Evolutionary conservation across 306 rosid genomes (phyloP), one percentile per base, ranked within the genome.

Genomic region (Sphenostylis stenocarpa): DNA sequence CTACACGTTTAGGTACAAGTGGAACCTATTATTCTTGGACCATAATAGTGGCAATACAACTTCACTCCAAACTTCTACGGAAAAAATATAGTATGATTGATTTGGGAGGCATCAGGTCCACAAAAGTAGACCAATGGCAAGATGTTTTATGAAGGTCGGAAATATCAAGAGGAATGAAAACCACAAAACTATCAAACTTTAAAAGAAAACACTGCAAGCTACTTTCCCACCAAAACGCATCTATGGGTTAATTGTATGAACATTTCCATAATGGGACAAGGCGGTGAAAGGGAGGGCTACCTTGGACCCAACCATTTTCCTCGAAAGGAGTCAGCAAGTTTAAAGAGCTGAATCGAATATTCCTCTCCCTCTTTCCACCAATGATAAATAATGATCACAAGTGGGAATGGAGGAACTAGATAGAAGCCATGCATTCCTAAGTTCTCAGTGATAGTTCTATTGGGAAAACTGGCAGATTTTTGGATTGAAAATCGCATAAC

Each of bases 271-370:
- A 66, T 45, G 31, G 73, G 85, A 80, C 69, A 84, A 65, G 79
- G 78, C 60, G 20, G 39, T 67, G 43, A 77, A 15, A 64, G 44
- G 49, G 41, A 74, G 44, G 34, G 64, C 11, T 21, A 19, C 48
- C 19, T 64, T 56, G 62, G 24, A 51, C 36, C 77, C 82, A 67
- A 66, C 71, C 80, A 76, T 79, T 76, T 85, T 70, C 53, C 69
- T 33, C 11, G 44, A 74, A 73, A 21, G 73, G 55, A 74, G 73
- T 3, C 2, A 55, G 39, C 72, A 82, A 36, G 31, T 64, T 31
- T 55, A 29, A 52, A 75, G 71, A 62, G 48, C 67, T 43, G 6
- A 47, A 44, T 71, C 63, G 69, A 81, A 78, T 78, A 85, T 81
- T 81, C 85, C 43, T 62, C 9, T 6, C 65, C 23, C 29, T 67